A percentile compares a stretch with the other conserved stretches of the same genome.
phyloP scores from a whole-genome alignment of 2,329 filamentous ascomycete genomes.

The Alternaria sp. region DNA sequence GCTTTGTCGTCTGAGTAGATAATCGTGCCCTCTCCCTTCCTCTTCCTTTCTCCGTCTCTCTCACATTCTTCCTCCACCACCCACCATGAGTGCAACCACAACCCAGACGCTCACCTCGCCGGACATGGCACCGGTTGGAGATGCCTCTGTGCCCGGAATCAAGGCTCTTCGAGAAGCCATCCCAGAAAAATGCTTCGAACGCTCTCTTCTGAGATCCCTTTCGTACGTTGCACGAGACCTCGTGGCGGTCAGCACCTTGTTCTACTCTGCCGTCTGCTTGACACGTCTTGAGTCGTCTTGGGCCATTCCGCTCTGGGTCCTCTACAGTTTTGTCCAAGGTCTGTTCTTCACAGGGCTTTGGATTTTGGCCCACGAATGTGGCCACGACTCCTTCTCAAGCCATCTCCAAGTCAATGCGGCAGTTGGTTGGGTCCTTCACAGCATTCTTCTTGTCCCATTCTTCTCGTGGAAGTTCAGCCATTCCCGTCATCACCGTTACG shows the following conservation, averaged over 20 bases:
- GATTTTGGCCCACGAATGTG: slow-evolving; percentile 72
- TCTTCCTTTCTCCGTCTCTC: background rate
- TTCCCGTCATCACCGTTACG: slow-evolving; percentile 10
- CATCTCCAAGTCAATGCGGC: slow-evolving; percentile 64
- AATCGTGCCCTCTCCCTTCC: background rate
- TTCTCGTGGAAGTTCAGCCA: slow-evolving; percentile 49
- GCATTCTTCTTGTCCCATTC: slow-evolving; percentile 70
- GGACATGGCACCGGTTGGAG: background rate
- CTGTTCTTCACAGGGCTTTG: slow-evolving; percentile 72
- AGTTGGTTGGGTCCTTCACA: slow-evolving; percentile 70
- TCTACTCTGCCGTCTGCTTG: slow-evolving; percentile 23
- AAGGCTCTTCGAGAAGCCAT: slow-evolving; percentile 33
- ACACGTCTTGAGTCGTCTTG: slow-evolving; percentile 19
- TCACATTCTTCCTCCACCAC: background rate
- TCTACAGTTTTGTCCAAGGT: slow-evolving; percentile 69
- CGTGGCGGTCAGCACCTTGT: slow-evolving; percentile 23
- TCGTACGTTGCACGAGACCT: slow-evolving; percentile 34
- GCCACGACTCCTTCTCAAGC: slow-evolving; percentile 71
- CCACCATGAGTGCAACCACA: background rate
- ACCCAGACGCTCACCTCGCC: background rate
- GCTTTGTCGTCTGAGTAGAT: background rate
- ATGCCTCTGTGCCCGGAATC: slow-evolving; percentile 2
- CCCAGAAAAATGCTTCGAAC: slow-evolving; percentile 33
- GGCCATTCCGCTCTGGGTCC: slow-evolving; percentile 52
- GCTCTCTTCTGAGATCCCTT: slow-evolving; percentile 28